These are phyloP conservation scores for Atalantia buxifolia DNA, from an alignment of 345 rosid species.

Conservation along the genomic window DNA sequence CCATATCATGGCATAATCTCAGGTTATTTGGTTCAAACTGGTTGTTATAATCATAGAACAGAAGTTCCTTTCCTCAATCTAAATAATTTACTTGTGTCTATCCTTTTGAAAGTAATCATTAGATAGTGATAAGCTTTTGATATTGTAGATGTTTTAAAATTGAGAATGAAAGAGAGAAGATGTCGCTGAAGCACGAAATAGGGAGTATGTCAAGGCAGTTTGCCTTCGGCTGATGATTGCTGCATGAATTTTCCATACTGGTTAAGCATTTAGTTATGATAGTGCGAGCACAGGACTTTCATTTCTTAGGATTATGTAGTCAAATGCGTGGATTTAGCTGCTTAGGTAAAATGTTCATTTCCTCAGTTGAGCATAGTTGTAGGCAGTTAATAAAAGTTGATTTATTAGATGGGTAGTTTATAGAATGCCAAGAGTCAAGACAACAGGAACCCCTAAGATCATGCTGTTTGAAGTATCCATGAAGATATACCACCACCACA, in stretches of 20 bases:
- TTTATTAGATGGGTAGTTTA: not conserved
- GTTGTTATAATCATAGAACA: not conserved
- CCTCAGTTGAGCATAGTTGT: not conserved
- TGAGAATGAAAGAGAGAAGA: not conserved
- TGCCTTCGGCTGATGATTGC: not conserved
- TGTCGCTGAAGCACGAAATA: conserved; percentile 7
- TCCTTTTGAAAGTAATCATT: too few relatives aligned
- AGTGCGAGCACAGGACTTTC: not conserved
- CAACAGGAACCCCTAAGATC: not conserved
- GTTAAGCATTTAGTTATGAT: not conserved
- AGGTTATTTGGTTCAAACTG: not conserved
- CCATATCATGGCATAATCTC: not conserved
- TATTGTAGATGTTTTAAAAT: not conserved
- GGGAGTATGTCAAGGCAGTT: not conserved
- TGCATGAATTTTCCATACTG: not conserved
- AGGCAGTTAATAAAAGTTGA: not conserved
- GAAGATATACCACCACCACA: not conserved
- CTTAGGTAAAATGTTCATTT: not conserved
- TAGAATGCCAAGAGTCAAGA: not conserved
- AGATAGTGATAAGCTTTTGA: not conserved
- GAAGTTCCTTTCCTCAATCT: not conserved
- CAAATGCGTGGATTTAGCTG: too few relatives aligned
- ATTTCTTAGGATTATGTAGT: not conserved
- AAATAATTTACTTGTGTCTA: not conserved
- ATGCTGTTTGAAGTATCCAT: not conserved